Percentiles rank a stretch among this genome's conserved stretches.
Conservation (phyloP, 495 filamentous ascomycete species). For the Xylaria curta region DNA sequence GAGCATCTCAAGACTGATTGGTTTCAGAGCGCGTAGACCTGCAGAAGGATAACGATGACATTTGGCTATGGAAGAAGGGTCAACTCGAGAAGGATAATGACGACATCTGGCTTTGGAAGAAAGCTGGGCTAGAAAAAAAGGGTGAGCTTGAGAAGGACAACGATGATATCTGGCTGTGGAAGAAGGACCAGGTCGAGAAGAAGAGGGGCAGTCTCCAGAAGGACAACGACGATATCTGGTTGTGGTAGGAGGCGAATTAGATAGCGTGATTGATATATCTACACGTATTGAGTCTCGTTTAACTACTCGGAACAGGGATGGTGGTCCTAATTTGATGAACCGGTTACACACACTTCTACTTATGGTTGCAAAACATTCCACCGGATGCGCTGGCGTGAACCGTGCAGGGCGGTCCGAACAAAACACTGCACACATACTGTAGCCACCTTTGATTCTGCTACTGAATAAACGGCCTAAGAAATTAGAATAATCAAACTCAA, state of each 20-base stretch:
- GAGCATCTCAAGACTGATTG: not conserved
- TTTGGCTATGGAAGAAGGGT: conserved; percentile 43
- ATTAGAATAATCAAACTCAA: no score
- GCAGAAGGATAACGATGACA: conserved; percentile 29
- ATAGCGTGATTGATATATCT: not conserved
- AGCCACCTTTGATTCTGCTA: no score
- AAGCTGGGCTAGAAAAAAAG: conserved; percentile 35
- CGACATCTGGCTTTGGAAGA: conserved; percentile 44
- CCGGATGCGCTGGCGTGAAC: not conserved
- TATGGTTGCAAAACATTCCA: not conserved
- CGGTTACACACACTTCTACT: not conserved
- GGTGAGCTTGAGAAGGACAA: conserved; percentile 27
- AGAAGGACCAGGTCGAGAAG: conserved; percentile 16
- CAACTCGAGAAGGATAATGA: conserved; percentile 17
- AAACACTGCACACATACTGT: no score
- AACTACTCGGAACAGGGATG: not conserved
- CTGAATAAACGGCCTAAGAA: no score
- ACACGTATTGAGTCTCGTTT: not conserved
- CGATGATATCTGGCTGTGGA: conserved; percentile 17
- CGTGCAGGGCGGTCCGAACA: no score
- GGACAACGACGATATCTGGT: conserved; percentile 22
- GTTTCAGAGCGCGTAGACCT: conserved; percentile 10
- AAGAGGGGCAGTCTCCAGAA: conserved; percentile 13
- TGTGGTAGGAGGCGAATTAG: conserved; percentile 1
- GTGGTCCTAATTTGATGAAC: not conserved